A percentile compares a stretch with the other conserved stretches of the same genome.
These are phyloP conservation scores for Chlorophyllum brunneum DNA, from an alignment of 768 basidiomycete genomes.

Conservation along the genomic window DNA sequence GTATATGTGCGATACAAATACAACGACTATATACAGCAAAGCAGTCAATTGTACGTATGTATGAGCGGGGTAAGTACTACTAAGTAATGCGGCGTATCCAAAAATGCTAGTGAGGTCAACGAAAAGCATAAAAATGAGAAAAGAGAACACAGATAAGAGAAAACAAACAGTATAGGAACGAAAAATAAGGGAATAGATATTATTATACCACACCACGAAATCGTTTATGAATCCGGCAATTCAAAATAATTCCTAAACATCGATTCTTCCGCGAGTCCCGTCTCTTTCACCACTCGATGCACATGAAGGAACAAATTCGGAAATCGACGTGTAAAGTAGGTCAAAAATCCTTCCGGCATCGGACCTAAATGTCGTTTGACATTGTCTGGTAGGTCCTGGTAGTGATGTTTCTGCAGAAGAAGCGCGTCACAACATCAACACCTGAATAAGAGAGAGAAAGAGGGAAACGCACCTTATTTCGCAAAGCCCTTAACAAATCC, in stretches of 20 bases:
- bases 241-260: constrained; percentile 93
- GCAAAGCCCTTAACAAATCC: constrained; percentile 85
- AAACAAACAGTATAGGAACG: not conserved
- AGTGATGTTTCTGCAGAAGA: constrained; percentile 82
- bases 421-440: constrained; percentile 8
- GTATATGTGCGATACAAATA: too few species aligned
- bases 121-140: too few species aligned
- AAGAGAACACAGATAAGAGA: too few species aligned
- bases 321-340: constrained; percentile 92
- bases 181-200: not conserved
- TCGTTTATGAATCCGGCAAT: constrained; percentile 36
- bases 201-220: too few species aligned
- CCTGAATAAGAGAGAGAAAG: not conserved
- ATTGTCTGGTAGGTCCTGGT: constrained; percentile 92
- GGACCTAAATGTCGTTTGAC: constrained; percentile 86
- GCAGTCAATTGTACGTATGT: too few species aligned
- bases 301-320: constrained; percentile 91
- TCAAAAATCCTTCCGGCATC: constrained; percentile 89
- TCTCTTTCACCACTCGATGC: constrained; percentile 72
- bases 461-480: constrained; percentile 77
- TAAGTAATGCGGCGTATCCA: too few species aligned
- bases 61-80: too few species aligned
- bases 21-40: too few species aligned
- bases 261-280: constrained; percentile 72
- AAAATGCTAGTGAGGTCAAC: too few species aligned